A percentile compares a stretch with the other conserved stretches of the same genome.
These are phyloP conservation scores for Kalaharituber pfeilii DNA, from an alignment of 2,329 filamentous ascomycete species.

Conservation along the genomic window DNA sequence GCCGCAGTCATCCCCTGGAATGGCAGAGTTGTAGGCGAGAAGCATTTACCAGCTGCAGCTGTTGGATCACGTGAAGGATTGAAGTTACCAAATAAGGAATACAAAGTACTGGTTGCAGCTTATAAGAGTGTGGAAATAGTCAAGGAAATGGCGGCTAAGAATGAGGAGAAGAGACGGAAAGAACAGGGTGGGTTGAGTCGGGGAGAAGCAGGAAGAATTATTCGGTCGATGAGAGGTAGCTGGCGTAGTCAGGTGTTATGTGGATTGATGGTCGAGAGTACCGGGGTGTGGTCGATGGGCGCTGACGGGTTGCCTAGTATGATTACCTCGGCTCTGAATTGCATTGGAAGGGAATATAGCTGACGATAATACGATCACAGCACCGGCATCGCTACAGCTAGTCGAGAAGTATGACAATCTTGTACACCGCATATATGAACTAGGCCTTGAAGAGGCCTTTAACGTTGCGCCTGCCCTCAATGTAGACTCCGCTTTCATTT, in stretches of 20 bases:
- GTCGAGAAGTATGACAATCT: background rate
- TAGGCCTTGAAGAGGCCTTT: conserved; percentile 36
- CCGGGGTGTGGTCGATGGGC: too few relatives aligned
- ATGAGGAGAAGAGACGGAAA: too few relatives aligned
- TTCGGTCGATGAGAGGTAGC: conserved; percentile 52
- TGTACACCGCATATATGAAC: conserved; percentile 39
- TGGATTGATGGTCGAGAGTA: too few relatives aligned
- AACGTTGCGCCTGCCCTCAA: background rate
- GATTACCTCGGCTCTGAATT: too few relatives aligned
- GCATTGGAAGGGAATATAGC: conserved; percentile 35
- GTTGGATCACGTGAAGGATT: conserved; percentile 59
- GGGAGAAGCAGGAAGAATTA: conserved; percentile 50
- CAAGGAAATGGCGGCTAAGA: too few relatives aligned
- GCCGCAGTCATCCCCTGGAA: conserved; percentile 59
- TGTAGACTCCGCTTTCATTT: conserved; percentile 30
- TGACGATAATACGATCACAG: conserved; percentile 36
- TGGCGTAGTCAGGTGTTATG: conserved; percentile 59
- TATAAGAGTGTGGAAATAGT: conserved; percentile 43
- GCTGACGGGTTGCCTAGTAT: too few relatives aligned
- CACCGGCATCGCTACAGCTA: conserved; percentile 22
- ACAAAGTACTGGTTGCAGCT: conserved; percentile 47
- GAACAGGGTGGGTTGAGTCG: conserved; percentile 29
- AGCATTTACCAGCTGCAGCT: conserved; percentile 39
- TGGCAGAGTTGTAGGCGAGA: conserved; percentile 29
- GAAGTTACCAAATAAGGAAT: conserved; percentile 59